Percentiles rank a stretch among this genome's conserved stretches.
Conservation (phyloP, 306 rosid species). For the Inga leiocalycina region DNA sequence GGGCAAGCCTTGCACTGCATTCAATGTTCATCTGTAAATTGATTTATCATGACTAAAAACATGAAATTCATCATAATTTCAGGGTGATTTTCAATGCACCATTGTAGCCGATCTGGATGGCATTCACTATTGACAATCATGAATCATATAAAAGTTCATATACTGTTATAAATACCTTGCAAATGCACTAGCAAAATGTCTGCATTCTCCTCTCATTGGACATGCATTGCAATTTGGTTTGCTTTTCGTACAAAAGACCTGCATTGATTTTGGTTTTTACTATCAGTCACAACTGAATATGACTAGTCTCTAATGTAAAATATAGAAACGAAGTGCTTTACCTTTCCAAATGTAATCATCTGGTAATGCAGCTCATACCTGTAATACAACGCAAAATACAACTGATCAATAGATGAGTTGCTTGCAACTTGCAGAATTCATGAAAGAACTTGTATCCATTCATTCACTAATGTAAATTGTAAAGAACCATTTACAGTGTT, state of each 20-base stretch:
- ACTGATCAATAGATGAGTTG: constrained; percentile 16
- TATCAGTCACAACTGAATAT: constrained; percentile 34
- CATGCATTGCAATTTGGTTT: constrained; percentile 99
- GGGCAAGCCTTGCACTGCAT: constrained; percentile 96
- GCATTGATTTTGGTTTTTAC: constrained; percentile 39
- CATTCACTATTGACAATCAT: neutral
- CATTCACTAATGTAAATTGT: constrained; percentile 20
- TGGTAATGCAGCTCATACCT: constrained; percentile 99
- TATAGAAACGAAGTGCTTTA: constrained; percentile 40
- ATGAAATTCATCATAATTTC: constrained; percentile 26
- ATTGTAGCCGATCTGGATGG: constrained; percentile 11
- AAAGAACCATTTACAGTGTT: constrained; percentile 66
- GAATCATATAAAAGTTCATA: constrained; percentile 1
- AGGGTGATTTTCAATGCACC: constrained; percentile 23
- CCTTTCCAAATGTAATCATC: constrained; percentile 99
- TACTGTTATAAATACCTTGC: constrained; percentile 65
- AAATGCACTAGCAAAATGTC: constrained; percentile 99
- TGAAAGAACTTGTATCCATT: neutral
- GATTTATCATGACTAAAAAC: constrained; percentile 29
- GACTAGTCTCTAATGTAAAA: constrained; percentile 9
- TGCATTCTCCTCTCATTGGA: constrained; percentile 98
- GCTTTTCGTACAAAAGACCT: constrained; percentile 98
- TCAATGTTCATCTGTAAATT: constrained; percentile 38
- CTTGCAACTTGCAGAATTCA: constrained; percentile 4
- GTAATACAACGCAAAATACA: constrained; percentile 41